Base-by-base conservation (phyloP, 2,329 filamentous ascomycete species). In the Chrysoporthe puriensis region DNA sequence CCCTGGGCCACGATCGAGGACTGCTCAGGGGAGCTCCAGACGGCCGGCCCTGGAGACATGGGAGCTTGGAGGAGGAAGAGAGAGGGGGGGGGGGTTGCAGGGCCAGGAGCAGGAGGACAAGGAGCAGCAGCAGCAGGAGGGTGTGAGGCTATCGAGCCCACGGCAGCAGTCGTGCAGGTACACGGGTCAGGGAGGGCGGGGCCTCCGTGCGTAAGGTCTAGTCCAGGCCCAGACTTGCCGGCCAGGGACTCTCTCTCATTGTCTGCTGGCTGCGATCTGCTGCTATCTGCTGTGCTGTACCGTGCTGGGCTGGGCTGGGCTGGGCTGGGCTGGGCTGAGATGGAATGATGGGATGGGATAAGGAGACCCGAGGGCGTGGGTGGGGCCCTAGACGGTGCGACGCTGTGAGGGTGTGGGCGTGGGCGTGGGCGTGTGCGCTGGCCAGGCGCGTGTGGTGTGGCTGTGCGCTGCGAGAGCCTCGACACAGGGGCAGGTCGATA, bases 1-100 rank as follows among this genome's bases (percentile, higher is more conserved):
- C 62, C 62, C 42, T 64, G 62, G 36, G 62, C 54, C 42, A 59
- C 62, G 46, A 36, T 40, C 16, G 62, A 34, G 26, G 26, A 56
- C 43, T 34, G 52, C 16, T 32, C 54, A 48, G 62, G 62, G 62
- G 62, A 64, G 26, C 54, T 36, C 62, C 58, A 50, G 26, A 44
- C 56, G 43, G 26, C 62, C 40, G 54, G 62, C 16, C 44, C 18
- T 14, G 62, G 52, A n/a, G 21, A 46, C 40, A 57, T 54, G 62
- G 62, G 36, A 7, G 46, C 32, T 58, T 7, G 11, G 32, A 26
- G 21, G 50, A 26, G 52, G 32, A 14, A 26, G 21, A 34, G 21
- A 9, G 21, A 16, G 32, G 21, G 26, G 21, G 14, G 13, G 32
- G 21, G 14, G 13, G 32, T 18, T 7, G 44, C 3, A 18, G 13